Evolutionary conservation across 2,329 filamentous ascomycete genomes (phyloP), one percentile per base, ranked within the genome.

Genomic region (Hypoxylon sp.): DNA sequence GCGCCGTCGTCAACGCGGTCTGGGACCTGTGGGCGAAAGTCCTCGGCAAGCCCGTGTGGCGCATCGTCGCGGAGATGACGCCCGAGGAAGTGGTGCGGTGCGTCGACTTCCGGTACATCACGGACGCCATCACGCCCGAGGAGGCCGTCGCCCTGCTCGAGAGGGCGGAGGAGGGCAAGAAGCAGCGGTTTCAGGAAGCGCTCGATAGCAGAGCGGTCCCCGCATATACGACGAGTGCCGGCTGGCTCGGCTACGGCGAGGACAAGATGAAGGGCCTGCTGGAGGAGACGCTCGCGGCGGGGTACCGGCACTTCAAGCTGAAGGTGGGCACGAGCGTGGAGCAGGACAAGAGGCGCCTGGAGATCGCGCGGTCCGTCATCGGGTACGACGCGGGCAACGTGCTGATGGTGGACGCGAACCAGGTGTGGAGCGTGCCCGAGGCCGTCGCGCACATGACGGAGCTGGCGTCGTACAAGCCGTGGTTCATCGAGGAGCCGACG

Each of bases 11-110:
- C 71, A 97, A 97, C 77, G 93, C 93, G 15, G 84, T 97, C 72
- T 97, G 93, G 93, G 93, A 97, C 77, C 86, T 97, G n/a, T 97
- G 93, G 93, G 93, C 92, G 56, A 97, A 96, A 81, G 85, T 85
- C 1, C 86, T 95, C 34, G 84, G 86, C 68, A 97, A 97, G 82
- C 94, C 93, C 3, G 92, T 97, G 13, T 97, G 93, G 94, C 86
- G 89, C 62, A 90, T 97, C 65, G 90, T 97, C 22, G 90, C 91
- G 10, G 93, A 97, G 70, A 96, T 97, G 91, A 89, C 85, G 3
- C 92, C 93, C 0, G 91, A 95, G 79, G 90, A 97, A 80, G 87
- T 96, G 53, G 93, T 97, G 53, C 80, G 84, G 62, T 94, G 93
- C 80, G 94, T 97, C 75, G 94, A 97, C 80, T 97, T 97, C 82